These are phyloP conservation scores for Gilbertella persicaria DNA, from an alignment of 371 early-diverging fungal genomes.

Conservation along the genomic window DNA sequence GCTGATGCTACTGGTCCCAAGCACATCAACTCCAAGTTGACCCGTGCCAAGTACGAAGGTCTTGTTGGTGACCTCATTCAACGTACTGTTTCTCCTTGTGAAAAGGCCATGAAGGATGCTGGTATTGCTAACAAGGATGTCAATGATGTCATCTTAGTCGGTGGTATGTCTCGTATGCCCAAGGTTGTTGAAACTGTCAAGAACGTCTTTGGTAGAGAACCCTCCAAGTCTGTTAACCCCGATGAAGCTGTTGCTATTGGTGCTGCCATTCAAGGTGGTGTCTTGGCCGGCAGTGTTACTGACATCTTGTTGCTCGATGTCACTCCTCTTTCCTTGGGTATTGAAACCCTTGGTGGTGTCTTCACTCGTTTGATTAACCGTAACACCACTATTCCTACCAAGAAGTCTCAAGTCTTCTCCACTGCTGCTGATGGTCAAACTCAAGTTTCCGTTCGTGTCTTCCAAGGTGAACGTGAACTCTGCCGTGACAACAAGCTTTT, in stretches of 20 bases:
- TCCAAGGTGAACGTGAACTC: slow-evolving; percentile 97
- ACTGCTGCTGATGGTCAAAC: slow-evolving; percentile 98
- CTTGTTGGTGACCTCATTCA: slow-evolving; percentile 79
- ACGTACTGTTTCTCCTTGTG: slow-evolving; percentile 90
- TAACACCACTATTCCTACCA: slow-evolving; percentile 98
- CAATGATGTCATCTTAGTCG: slow-evolving; percentile 95
- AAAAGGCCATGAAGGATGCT: slow-evolving; percentile 95
- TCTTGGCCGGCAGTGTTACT: slow-evolving; percentile 86
- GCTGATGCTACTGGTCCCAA: slow-evolving; percentile 90
- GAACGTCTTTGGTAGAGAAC: slow-evolving; percentile 82
- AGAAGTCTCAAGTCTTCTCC: slow-evolving; percentile 95
- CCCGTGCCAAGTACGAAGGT: slow-evolving; percentile 88
- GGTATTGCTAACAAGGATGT: slow-evolving; percentile 75
- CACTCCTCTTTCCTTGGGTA: slow-evolving; percentile 95
- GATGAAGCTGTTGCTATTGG: slow-evolving; percentile 98
- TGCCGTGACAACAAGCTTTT: slow-evolving; percentile 94
- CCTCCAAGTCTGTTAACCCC: slow-evolving; percentile 90
- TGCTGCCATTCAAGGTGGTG: slow-evolving; percentile 93
- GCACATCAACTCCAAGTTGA: slow-evolving; percentile 89
- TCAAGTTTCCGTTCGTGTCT: slow-evolving; percentile 93
- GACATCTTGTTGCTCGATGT: slow-evolving; percentile 95
- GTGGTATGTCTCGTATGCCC: slow-evolving; percentile 98
- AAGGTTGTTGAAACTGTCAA: slow-evolving; percentile 92
- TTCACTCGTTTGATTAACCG: slow-evolving; percentile 93
- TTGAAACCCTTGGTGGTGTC: slow-evolving; percentile 93